A percentile compares a stretch with the other conserved stretches of the same genome.
Evolutionary conservation across 768 basidiomycete genomes (phyloP).

Genomic region (Lyophyllum decastes): DNA sequence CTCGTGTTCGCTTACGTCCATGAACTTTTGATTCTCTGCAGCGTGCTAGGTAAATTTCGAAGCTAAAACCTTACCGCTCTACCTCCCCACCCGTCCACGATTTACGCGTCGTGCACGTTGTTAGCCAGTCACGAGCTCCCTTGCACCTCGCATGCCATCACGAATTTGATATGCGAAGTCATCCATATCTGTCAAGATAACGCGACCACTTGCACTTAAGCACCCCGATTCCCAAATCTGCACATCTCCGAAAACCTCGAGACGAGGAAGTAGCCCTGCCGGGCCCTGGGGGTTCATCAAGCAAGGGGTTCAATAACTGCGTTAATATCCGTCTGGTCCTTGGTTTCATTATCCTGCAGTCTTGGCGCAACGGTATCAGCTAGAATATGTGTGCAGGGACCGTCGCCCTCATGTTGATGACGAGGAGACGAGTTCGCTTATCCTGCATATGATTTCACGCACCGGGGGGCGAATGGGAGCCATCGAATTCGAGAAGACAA

Average conservation of each 20-base stretch:
- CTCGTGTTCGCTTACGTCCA: neutral
- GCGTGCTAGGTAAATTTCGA: neutral
- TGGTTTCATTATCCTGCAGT: neutral
- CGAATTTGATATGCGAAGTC: neutral
- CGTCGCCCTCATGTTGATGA: neutral
- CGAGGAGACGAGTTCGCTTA: too few relatives aligned
- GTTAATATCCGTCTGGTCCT: neutral
- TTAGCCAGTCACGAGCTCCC: neutral
- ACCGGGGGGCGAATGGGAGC: neutral
- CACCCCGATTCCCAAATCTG: neutral
- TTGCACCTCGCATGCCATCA: neutral
- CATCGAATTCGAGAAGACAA: neutral
- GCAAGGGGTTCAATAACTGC: neutral
- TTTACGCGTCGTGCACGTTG: neutral
- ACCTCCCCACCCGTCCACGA: neutral
- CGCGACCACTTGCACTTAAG: neutral
- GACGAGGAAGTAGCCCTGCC: neutral
- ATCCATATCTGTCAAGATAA: neutral
- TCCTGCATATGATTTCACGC: neutral
- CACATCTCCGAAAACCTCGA: neutral
- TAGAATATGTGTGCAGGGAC: too few relatives aligned
- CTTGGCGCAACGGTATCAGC: neutral
- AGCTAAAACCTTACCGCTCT: neutral
- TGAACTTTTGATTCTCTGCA: neutral
- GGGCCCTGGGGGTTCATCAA: neutral